A percentile compares a stretch with the other conserved stretches of the same genome.
phyloP scores from a whole-genome alignment of 1,284 basidiomycete genomes.

The Apiotrichum porosum region DNA sequence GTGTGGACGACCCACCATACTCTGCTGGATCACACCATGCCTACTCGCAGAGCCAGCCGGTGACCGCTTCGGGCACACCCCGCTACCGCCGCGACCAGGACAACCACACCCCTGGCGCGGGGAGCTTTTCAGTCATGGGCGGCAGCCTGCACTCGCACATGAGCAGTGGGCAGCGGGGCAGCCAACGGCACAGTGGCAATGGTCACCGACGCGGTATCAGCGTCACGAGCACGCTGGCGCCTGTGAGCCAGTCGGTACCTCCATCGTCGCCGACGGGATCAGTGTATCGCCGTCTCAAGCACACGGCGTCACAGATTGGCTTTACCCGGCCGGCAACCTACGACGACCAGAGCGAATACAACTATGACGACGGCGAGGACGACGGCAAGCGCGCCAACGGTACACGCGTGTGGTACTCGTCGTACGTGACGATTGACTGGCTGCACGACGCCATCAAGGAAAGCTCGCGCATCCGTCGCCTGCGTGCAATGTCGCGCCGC shows the following conservation, averaged over 20 bases:
- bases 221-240: slow-evolving; percentile 6
- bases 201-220: slow-evolving; percentile 6
- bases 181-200: no score
- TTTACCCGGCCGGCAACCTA: slow-evolving; percentile 29
- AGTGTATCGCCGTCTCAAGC: slow-evolving; percentile 28
- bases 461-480: slow-evolving; percentile 66
- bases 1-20: no score
- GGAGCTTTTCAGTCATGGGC: no score
- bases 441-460: slow-evolving; percentile 90
- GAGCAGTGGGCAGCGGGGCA: no score
- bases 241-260: not conserved
- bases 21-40: not conserved
- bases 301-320: slow-evolving; percentile 35
- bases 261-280: slow-evolving; percentile 23
- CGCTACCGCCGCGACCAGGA: slow-evolving; percentile 1
- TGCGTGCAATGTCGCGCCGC: slow-evolving; percentile 58
- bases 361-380: slow-evolving; percentile 49
- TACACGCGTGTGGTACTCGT: slow-evolving; percentile 86
- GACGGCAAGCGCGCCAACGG: slow-evolving; percentile 64
- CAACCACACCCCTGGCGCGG: not conserved
- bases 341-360: slow-evolving; percentile 18
- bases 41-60: slow-evolving; percentile 1
- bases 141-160: no score
- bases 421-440: slow-evolving; percentile 62
- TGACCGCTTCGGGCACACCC: slow-evolving; percentile 3